Evolutionary conservation across 169 alveolate species (phyloP).

Genomic region (Besnoitia besnoiti): DNA sequence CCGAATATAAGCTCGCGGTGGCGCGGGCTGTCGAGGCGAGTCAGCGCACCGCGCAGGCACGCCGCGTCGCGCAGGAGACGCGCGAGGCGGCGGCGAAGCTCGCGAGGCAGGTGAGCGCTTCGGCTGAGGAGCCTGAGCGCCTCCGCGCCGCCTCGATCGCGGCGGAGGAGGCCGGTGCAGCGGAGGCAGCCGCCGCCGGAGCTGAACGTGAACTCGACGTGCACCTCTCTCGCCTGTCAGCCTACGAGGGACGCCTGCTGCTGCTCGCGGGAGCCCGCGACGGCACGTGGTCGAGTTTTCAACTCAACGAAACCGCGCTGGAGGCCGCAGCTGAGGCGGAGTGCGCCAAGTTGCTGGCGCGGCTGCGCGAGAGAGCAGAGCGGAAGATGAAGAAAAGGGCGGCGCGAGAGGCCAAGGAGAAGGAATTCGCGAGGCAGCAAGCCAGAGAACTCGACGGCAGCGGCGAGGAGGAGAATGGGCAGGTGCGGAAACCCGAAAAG

Average conservation of each 20-base stretch:
- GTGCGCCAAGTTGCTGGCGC: not conserved
- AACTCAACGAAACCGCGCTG: not conserved
- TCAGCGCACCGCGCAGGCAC: not conserved
- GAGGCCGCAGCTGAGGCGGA: not conserved
- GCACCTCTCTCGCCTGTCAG: not conserved
- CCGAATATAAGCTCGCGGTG: not conserved
- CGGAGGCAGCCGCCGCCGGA: not conserved
- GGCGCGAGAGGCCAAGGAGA: slow-evolving; percentile 15
- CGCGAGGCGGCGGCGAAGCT: not conserved
- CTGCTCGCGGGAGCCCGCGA: slow-evolving; percentile 7
- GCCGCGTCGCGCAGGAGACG: not conserved
- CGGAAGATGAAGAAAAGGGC: not conserved
- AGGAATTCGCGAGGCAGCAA: not conserved
- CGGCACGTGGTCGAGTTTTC: slow-evolving; percentile 17
- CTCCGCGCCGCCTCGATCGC: not conserved
- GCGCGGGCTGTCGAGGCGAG: not conserved
- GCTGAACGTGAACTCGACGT: not conserved
- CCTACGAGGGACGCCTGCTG: not conserved
- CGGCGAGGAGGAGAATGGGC: not conserved
- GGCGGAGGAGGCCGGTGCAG: not conserved
- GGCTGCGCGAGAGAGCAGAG: not conserved
- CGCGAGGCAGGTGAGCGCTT: not conserved
- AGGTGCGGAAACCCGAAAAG: not conserved
- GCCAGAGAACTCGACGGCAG: not conserved
- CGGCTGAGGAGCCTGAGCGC: slow-evolving; percentile 23